Conservation (phyloP, 2,329 filamentous ascomycete species). For the Gaeumannomyces tritici region DNA sequence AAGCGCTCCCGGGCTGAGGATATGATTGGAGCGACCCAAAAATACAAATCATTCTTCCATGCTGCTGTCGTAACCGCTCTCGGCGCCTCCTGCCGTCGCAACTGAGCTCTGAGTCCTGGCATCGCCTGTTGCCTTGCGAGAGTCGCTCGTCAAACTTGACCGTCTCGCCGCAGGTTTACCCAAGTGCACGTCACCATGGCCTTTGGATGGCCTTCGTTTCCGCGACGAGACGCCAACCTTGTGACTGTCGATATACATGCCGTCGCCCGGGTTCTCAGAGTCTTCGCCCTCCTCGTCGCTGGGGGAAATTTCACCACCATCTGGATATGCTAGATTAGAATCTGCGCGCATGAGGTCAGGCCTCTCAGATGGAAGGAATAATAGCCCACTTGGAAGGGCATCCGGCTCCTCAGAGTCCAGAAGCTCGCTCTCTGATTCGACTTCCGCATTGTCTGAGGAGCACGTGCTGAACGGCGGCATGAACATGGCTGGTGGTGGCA, state of each 20-base stretch:
- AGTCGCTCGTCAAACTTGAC: background rate
- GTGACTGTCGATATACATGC: background rate
- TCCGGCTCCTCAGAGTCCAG: slow-evolving; percentile 18
- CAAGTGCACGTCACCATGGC: background rate
- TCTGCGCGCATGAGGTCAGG: slow-evolving; percentile 6
- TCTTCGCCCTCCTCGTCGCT: slow-evolving; percentile 24
- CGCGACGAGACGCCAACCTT: background rate
- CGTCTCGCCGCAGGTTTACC: background rate
- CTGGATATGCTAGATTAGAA: slow-evolving; percentile 28
- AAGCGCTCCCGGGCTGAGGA: background rate
- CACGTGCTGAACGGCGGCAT: slow-evolving; percentile 36
- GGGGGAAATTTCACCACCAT: slow-evolving; percentile 28
- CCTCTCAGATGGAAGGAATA: background rate
- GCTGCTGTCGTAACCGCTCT: slow-evolving; percentile 28
- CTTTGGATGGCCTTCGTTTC: background rate
- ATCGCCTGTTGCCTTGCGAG: background rate
- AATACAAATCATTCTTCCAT: slow-evolving; percentile 15
- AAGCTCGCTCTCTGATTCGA: slow-evolving; percentile 12
- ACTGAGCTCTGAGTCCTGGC: slow-evolving; percentile 23
- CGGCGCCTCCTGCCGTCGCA: slow-evolving; percentile 28
- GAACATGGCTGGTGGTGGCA: slow-evolving; percentile 44
- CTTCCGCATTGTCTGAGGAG: slow-evolving; percentile 11
- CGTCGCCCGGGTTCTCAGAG: background rate
- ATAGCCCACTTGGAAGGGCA: background rate
- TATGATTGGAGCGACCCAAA: background rate